phyloP scores from a whole-genome alignment of 257 asterid species.

The Paraleonurus japonicus region DNA sequence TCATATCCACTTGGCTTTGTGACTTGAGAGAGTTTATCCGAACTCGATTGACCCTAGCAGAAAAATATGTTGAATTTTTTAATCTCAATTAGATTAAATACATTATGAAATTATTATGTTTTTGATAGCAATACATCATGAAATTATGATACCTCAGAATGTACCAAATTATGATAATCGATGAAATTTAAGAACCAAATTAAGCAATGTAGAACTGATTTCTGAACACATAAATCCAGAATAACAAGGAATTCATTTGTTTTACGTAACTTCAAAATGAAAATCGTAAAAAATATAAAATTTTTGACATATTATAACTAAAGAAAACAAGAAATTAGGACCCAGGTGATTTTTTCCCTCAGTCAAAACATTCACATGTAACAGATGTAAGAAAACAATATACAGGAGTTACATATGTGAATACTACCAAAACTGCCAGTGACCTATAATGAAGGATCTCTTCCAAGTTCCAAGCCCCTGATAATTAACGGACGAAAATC shows the following conservation, averaged over 20 bases:
- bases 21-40: too few relatives aligned
- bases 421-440: constrained; percentile 15
- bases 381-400: constrained; percentile 4
- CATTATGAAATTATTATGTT: too few relatives aligned
- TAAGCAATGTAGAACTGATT: not conserved
- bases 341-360: not conserved
- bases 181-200: too few relatives aligned
- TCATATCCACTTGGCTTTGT: too few relatives aligned
- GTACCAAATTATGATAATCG: too few relatives aligned
- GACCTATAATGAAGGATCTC: not conserved
- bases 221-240: not conserved
- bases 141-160: too few relatives aligned
- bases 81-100: too few relatives aligned
- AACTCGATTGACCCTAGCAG: too few relatives aligned
- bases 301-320: not conserved
- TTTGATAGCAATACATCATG: too few relatives aligned
- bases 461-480: not conserved
- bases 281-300: too few relatives aligned
- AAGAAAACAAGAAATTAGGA: not conserved
- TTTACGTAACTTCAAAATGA: not conserved
- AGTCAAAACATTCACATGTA: not conserved
- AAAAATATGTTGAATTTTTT: too few relatives aligned
- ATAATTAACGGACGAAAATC: not conserved
- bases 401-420: not conserved
- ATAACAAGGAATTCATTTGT: not conserved